Evolutionary conservation across 129 eudicot species (phyloP).

Genomic region (Sambucus nigra): DNA sequence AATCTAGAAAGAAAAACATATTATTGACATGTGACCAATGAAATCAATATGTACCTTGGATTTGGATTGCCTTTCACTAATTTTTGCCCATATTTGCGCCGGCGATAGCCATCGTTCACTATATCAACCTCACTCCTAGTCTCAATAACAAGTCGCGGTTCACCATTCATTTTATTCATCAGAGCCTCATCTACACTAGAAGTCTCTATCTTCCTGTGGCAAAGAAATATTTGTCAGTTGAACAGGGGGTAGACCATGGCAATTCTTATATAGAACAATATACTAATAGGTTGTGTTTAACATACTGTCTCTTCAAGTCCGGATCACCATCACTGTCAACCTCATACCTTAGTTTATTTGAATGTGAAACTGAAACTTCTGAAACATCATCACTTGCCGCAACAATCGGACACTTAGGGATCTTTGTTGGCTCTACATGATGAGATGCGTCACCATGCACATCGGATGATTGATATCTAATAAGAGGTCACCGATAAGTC

Average conservation of each 20-base stretch:
- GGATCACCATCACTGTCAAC: conserved; percentile 26
- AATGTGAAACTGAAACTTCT: conserved; percentile 24
- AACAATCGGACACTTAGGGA: conserved; percentile 17
- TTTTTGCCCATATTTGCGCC: conserved; percentile 93
- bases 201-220: conserved; percentile 54
- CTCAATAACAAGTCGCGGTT: conserved; percentile 60
- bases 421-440: conserved; percentile 25
- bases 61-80: conserved; percentile 82
- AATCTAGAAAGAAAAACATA: too few relatives aligned
- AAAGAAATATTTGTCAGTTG: neutral
- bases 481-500: conserved; percentile 20
- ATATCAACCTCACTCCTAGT: conserved; percentile 76
- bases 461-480: conserved; percentile 31
- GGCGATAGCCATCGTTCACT: conserved; percentile 84
- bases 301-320: conserved; percentile 71
- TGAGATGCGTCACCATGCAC: conserved; percentile 26
- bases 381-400: conserved; percentile 14
- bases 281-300: conserved; percentile 8
- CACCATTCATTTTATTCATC: conserved; percentile 38
- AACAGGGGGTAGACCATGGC: conserved; percentile 1
- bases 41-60: conserved; percentile 50
- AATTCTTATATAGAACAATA: neutral
- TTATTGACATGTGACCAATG: neutral
- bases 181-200: conserved; percentile 23
- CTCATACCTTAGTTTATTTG: conserved; percentile 27